phyloP scores from a whole-genome alignment of 2,329 filamentous ascomycete genomes.

The Fusarium phyllophilum region DNA sequence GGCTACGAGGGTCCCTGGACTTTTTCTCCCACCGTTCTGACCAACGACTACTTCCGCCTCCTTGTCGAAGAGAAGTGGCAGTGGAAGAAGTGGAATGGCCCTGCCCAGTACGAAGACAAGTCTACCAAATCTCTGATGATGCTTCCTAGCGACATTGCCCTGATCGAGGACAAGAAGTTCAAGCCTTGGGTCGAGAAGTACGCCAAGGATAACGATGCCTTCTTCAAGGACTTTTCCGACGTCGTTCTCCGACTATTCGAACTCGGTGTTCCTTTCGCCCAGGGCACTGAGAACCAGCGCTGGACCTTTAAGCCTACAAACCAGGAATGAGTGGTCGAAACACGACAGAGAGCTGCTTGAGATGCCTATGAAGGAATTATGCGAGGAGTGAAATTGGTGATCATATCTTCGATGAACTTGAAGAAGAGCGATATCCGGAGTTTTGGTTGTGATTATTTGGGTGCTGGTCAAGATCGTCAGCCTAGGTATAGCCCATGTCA shows the following conservation, averaged over 20 bases:
- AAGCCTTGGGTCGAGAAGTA: slow-evolving; percentile 84
- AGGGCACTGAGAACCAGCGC: slow-evolving; percentile 64
- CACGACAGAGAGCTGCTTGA: neutral
- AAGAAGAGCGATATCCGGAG: slow-evolving; percentile 45
- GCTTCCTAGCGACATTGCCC: slow-evolving; percentile 90
- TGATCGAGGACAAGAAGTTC: slow-evolving; percentile 90
- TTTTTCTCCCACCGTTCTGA: slow-evolving; percentile 89
- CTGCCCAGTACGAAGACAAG: slow-evolving; percentile 89
- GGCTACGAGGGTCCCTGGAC: slow-evolving; percentile 93
- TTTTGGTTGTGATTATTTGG: slow-evolving; percentile 42
- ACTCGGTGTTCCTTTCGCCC: slow-evolving; percentile 89
- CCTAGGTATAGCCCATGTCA: slow-evolving; percentile 12
- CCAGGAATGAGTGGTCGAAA: slow-evolving; percentile 43
- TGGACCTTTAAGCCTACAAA: slow-evolving; percentile 72
- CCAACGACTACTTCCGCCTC: slow-evolving; percentile 94
- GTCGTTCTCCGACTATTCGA: slow-evolving; percentile 88
- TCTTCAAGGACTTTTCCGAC: slow-evolving; percentile 92
- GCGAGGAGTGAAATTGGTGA: slow-evolving; percentile 30
- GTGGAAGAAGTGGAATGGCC: slow-evolving; percentile 91
- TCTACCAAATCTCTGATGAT: slow-evolving; percentile 93
- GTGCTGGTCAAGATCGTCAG: slow-evolving; percentile 20
- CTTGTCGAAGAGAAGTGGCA: slow-evolving; percentile 93
- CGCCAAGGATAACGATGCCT: slow-evolving; percentile 87
- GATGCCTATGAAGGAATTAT: slow-evolving; percentile 23
- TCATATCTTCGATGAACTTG: slow-evolving; percentile 25